Percentiles rank a stretch among this genome's conserved stretches.
Evolutionary conservation across 805 yeast species (phyloP).

Genomic region (Yarrowia yakushimensis): DNA sequence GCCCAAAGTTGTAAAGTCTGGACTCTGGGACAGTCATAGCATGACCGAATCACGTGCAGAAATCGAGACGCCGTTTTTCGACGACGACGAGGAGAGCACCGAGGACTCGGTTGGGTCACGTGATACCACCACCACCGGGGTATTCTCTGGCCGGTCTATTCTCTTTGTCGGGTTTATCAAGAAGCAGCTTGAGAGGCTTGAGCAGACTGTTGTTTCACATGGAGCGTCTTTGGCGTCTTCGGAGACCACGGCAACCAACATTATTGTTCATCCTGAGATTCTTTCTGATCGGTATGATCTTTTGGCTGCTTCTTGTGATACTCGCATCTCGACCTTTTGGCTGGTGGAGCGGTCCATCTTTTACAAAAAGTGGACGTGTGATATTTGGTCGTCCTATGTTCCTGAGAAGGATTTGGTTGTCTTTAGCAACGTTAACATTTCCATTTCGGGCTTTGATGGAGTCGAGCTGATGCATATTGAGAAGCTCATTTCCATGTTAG

Average conservation of each 20-base stretch:
- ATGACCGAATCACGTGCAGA: neutral
- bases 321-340: slow-evolving; percentile 66
- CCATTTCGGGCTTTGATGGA: slow-evolving; percentile 74
- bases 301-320: slow-evolving; percentile 27
- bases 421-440: slow-evolving; percentile 39
- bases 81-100: neutral
- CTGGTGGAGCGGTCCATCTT: slow-evolving; percentile 70
- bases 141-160: slow-evolving; percentile 36
- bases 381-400: slow-evolving; percentile 55
- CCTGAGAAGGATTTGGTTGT: slow-evolving; percentile 36
- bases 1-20: neutral
- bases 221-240: slow-evolving; percentile 41
- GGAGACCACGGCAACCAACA: slow-evolving; percentile 26
- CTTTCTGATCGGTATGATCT: slow-evolving; percentile 31
- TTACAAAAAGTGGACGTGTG: slow-evolving; percentile 49
- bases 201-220: slow-evolving; percentile 46
- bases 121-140: slow-evolving; percentile 31
- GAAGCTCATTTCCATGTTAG: slow-evolving; percentile 55
- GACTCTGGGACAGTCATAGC: slow-evolving; percentile 4
- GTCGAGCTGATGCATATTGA: slow-evolving; percentile 68
- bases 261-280: slow-evolving; percentile 34
- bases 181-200: slow-evolving; percentile 41
- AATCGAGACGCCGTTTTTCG: neutral
- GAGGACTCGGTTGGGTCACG: too few relatives aligned
- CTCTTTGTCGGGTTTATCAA: slow-evolving; percentile 43